phyloP scores from a whole-genome alignment of 306 rosid species.

The Pyrus communis region DNA sequence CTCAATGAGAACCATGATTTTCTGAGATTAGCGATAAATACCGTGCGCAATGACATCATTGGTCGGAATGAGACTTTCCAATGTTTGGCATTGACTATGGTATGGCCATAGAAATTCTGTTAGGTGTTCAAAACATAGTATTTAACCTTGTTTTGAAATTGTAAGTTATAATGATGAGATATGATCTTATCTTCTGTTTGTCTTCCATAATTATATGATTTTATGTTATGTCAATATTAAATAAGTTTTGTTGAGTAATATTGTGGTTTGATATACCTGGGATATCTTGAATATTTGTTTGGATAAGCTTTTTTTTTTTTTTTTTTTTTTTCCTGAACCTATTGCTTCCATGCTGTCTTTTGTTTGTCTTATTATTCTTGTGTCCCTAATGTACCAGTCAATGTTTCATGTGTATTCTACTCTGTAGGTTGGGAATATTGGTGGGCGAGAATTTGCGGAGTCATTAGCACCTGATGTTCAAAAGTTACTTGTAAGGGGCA shows the following conservation, averaged over 20 bases:
- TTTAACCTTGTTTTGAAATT: background rate
- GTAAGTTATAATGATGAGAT: background rate
- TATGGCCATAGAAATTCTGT: conserved; percentile 35
- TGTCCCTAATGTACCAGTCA: conserved; percentile 11
- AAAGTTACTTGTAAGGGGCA: conserved; percentile 74
- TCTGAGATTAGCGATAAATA: conserved; percentile 92
- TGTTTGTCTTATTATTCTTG: background rate
- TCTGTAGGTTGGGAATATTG: conserved; percentile 95
- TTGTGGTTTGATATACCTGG: background rate
- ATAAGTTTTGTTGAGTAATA: background rate
- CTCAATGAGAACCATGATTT: conserved; percentile 99
- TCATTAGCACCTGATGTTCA: conserved; percentile 98
- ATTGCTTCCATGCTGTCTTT: background rate
- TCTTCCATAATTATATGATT: background rate
- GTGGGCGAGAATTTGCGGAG: conserved; percentile 99
- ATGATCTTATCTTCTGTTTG: background rate
- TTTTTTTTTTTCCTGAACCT: background rate
- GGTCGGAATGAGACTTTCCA: conserved; percentile 99
- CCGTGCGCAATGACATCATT: conserved; percentile 95
- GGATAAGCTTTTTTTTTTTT: background rate
- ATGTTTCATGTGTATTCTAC: conserved; percentile 12
- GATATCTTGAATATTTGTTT: background rate
- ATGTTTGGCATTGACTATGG: conserved; percentile 97
- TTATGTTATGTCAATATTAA: background rate
- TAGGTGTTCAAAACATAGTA: conserved; percentile 10